These are phyloP conservation scores for Penicillium arizonense DNA, from an alignment of 495 filamentous ascomycete genomes.

Conservation along the genomic window DNA sequence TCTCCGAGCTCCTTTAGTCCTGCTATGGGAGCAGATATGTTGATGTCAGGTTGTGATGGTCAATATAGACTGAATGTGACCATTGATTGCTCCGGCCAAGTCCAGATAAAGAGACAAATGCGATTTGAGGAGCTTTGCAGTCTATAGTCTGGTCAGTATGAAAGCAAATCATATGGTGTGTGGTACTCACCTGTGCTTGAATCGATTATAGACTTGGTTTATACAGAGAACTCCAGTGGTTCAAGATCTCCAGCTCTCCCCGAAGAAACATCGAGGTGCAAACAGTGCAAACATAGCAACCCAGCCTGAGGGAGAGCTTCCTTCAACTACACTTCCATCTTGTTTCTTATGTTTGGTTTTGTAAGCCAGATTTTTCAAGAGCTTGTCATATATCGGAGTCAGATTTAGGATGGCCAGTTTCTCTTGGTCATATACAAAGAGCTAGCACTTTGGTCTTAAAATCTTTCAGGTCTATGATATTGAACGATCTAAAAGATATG, in stretches of 20 bases:
- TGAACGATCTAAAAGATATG: no score
- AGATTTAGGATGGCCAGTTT: no score
- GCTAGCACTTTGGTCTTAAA: no score
- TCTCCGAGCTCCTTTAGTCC: not conserved
- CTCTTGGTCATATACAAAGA: no score
- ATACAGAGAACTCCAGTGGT: not conserved
- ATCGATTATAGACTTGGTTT: not conserved
- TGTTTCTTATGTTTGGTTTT: not conserved
- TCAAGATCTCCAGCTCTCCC: not conserved
- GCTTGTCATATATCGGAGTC: not conserved
- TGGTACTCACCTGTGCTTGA: not conserved
- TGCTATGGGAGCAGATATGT: no score
- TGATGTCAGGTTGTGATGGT: not conserved
- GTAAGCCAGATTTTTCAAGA: not conserved
- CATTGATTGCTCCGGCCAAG: not conserved
- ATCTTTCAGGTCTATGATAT: no score
- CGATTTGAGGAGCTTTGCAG: not conserved
- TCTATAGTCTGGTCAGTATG: not conserved
- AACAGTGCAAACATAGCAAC: constrained; percentile 6
- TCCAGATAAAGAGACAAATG: not conserved
- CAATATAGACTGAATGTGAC: not conserved
- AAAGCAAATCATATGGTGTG: not conserved
- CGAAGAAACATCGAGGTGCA: not conserved
- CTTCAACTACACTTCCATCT: not conserved
- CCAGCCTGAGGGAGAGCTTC: not conserved